Percentiles rank a stretch among this genome's conserved stretches.
These are phyloP conservation scores for Verticillium nubilum DNA, from an alignment of 2,329 filamentous ascomycete genomes.

Conservation along the genomic window DNA sequence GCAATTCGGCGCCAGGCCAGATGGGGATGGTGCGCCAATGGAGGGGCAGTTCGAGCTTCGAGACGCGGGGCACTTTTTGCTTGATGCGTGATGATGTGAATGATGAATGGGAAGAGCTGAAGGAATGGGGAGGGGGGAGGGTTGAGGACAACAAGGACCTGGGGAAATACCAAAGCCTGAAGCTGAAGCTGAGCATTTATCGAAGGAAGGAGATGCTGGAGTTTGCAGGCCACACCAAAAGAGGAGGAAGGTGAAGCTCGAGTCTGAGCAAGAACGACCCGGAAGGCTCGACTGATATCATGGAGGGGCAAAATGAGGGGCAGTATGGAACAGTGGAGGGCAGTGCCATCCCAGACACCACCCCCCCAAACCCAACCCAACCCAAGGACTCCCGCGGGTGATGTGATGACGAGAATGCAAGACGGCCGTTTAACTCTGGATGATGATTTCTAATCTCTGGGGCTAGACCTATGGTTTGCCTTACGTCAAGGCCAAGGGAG, in stretches of 20 bases:
- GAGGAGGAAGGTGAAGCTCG: not conserved
- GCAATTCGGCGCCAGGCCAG: conserved; percentile 20
- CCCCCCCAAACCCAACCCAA: not conserved
- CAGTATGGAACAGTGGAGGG: not conserved
- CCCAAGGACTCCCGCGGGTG: not conserved
- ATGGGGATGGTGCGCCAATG: conserved; percentile 17
- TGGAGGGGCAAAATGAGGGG: not conserved
- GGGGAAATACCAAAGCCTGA: not conserved
- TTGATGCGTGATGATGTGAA: not conserved
- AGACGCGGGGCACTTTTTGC: conserved; percentile 1
- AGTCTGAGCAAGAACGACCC: not conserved
- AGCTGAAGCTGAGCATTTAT: not conserved
- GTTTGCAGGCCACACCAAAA: too few relatives aligned
- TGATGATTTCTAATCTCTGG: conserved; percentile 2
- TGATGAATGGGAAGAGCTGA: not conserved
- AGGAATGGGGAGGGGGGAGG: not conserved
- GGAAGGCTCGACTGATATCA: not conserved
- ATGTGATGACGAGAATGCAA: not conserved
- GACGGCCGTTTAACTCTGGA: not conserved
- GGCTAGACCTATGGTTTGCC: not conserved
- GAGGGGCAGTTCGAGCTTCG: conserved; percentile 17
- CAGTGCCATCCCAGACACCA: not conserved
- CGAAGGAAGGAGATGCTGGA: not conserved
- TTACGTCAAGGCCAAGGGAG: not conserved
- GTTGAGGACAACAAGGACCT: not conserved